phyloP scores from a whole-genome alignment of 225 moss, liverwort and hornwort species.

The Pleurozium schreberi region DNA sequence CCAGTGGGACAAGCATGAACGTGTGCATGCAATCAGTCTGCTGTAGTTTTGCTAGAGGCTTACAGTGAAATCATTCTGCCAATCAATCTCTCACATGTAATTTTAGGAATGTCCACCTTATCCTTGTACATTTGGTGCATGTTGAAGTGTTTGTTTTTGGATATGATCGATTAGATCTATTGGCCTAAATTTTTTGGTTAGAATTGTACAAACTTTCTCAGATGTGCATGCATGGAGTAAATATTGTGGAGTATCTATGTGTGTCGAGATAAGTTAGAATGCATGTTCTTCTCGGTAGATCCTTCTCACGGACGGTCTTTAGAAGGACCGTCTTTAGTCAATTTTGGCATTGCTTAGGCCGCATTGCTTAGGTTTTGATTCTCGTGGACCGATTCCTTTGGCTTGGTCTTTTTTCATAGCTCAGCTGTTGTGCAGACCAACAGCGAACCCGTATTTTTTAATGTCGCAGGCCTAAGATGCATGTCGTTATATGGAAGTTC shows the following conservation, averaged over 20 bases:
- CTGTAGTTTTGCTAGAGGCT: not conserved
- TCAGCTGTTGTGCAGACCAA: not conserved
- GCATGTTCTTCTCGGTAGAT: not conserved
- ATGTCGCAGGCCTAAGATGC: no score
- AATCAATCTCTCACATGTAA: not conserved
- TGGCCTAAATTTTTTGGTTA: not conserved
- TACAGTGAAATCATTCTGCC: not conserved
- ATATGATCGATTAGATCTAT: not conserved
- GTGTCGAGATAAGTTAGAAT: not conserved
- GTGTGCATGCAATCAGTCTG: not conserved
- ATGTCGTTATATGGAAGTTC: not conserved
- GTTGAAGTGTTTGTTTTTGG: no score
- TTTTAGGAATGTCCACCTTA: not conserved
- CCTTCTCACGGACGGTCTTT: not conserved
- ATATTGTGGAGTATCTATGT: no score
- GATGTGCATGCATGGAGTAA: not conserved
- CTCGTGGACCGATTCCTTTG: not conserved
- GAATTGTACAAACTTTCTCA: not conserved
- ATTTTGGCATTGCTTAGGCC: not conserved
- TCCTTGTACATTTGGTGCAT: not conserved
- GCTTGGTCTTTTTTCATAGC: not conserved
- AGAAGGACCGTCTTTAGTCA: not conserved
- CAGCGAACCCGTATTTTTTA: no score
- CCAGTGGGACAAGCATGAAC: not conserved
- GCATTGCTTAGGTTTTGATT: not conserved